A percentile compares a stretch with the other conserved stretches of the same genome.
Evolutionary conservation across 2,329 filamentous ascomycete genomes (phyloP).

Genomic region (Paracorniculantispora psalliotae): DNA sequence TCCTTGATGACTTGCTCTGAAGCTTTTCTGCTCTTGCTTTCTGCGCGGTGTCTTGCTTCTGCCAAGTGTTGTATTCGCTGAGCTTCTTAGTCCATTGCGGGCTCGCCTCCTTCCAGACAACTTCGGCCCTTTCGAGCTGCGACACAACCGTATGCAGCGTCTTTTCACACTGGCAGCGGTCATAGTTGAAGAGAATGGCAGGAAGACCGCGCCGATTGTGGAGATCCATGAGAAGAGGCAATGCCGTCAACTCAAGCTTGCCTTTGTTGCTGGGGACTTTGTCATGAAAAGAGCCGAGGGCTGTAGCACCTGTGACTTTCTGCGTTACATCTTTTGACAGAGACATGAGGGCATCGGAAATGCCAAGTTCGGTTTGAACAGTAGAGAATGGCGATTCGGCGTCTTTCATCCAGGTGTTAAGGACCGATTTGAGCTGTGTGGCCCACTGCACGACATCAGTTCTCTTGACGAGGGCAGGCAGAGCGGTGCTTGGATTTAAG

Average conservation of each 20-base stretch:
- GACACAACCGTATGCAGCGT: slow-evolving; percentile 47
- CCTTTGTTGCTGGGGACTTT: too few species aligned
- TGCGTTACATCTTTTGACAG: too few species aligned
- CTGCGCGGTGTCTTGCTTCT: slow-evolving; percentile 42
- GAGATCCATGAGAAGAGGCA: slow-evolving; percentile 56
- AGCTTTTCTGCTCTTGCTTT: slow-evolving; percentile 29
- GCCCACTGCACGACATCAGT: slow-evolving; percentile 64
- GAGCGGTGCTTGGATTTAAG: slow-evolving; percentile 44
- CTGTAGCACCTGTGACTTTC: too few species aligned
- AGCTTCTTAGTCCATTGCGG: slow-evolving; percentile 58
- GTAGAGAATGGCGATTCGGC: slow-evolving; percentile 35
- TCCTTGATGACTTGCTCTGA: slow-evolving; percentile 25
- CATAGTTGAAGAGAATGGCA: slow-evolving; percentile 73
- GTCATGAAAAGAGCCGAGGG: too few species aligned
- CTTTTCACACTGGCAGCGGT: slow-evolving; percentile 59
- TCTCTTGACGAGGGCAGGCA: slow-evolving; percentile 56
- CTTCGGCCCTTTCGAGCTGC: slow-evolving; percentile 37
- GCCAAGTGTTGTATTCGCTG: slow-evolving; percentile 51
- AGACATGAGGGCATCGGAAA: too few species aligned
- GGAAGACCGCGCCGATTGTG: slow-evolving; percentile 62
- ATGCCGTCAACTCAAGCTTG: slow-evolving; percentile 19
- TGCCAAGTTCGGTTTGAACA: slow-evolving; percentile 42
- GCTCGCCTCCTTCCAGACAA: slow-evolving; percentile 49
- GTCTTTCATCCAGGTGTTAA: slow-evolving; percentile 58
- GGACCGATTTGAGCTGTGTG: slow-evolving; percentile 49